phyloP scores from a whole-genome alignment of 345 rosid genomes.

The Linum lewisii region DNA sequence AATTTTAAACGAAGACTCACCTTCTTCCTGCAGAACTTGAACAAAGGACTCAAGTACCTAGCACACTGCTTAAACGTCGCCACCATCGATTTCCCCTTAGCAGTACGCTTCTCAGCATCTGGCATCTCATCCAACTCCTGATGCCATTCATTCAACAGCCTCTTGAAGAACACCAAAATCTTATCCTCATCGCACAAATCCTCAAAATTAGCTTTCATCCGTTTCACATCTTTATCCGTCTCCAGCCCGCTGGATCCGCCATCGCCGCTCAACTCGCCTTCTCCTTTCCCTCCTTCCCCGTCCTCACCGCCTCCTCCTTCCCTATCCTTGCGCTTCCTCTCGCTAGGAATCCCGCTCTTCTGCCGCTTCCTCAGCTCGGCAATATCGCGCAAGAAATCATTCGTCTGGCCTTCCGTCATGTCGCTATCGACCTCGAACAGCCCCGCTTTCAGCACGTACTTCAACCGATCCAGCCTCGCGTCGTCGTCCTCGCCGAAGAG shows the following conservation, averaged over 20 bases:
- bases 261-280: slow-evolving; percentile 65
- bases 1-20: slow-evolving; percentile 23
- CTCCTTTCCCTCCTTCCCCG: slow-evolving; percentile 61
- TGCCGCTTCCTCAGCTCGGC: slow-evolving; percentile 88
- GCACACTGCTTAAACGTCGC: slow-evolving; percentile 98
- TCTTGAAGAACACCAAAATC: slow-evolving; percentile 85
- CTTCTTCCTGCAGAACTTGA: slow-evolving; percentile 98
- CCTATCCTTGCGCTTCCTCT: slow-evolving; percentile 73
- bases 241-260: slow-evolving; percentile 94
- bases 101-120: slow-evolving; percentile 76
- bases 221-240: slow-evolving; percentile 69
- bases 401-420: slow-evolving; percentile 89
- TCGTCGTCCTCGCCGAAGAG: slow-evolving; percentile 91
- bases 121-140: slow-evolving; percentile 80
- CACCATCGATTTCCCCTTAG: slow-evolving; percentile 81
- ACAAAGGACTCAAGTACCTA: slow-evolving; percentile 73
- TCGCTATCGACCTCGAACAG: slow-evolving; percentile 89
- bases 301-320: slow-evolving; percentile 69
- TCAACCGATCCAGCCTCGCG: slow-evolving; percentile 75
- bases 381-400: slow-evolving; percentile 91
- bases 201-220: slow-evolving; percentile 80
- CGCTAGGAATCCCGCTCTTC: slow-evolving; percentile 66
- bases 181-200: slow-evolving; percentile 90
- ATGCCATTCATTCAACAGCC: slow-evolving; percentile 84
- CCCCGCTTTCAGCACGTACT: slow-evolving; percentile 72